These are phyloP conservation scores for Geranomyces variabilis DNA, from an alignment of 192 early-diverging fungal genomes.

Conservation along the genomic window DNA sequence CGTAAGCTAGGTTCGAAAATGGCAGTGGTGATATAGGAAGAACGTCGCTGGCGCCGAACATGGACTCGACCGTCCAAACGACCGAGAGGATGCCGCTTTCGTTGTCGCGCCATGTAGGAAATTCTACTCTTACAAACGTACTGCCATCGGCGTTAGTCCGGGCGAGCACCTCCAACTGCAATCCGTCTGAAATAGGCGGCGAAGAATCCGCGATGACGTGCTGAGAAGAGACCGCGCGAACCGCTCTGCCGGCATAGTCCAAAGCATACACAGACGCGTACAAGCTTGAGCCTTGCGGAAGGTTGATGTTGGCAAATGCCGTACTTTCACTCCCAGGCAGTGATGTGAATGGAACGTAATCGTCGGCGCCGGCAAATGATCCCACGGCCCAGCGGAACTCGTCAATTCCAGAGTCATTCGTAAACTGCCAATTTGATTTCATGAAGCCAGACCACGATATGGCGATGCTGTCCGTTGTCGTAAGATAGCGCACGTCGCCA, in stretches of 20 bases:
- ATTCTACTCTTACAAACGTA: not conserved
- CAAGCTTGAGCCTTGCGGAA: not conserved
- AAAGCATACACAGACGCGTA: constrained; percentile 1
- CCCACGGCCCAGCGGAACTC: constrained; percentile 9
- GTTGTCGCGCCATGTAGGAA: not conserved
- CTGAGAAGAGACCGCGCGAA: not conserved
- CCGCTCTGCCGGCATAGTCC: not conserved
- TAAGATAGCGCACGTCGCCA: no score
- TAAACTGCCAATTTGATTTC: not conserved
- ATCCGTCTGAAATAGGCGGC: not conserved
- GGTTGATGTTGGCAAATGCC: no score
- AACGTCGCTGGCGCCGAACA: not conserved
- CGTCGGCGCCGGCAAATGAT: not conserved
- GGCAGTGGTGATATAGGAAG: not conserved
- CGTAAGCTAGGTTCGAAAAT: not conserved
- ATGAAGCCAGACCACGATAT: constrained; percentile 9
- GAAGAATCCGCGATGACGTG: not conserved
- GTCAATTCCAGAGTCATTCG: constrained; percentile 3
- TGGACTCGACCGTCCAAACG: not conserved
- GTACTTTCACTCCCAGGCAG: no score
- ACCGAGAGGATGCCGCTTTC: constrained; percentile 9
- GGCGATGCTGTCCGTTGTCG: not conserved
- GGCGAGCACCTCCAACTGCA: not conserved
- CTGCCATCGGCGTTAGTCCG: not conserved
- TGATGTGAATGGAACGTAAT: not conserved